Base-by-base conservation (phyloP, 1,139 yeast species). In the Geotrichum carabidarum region DNA sequence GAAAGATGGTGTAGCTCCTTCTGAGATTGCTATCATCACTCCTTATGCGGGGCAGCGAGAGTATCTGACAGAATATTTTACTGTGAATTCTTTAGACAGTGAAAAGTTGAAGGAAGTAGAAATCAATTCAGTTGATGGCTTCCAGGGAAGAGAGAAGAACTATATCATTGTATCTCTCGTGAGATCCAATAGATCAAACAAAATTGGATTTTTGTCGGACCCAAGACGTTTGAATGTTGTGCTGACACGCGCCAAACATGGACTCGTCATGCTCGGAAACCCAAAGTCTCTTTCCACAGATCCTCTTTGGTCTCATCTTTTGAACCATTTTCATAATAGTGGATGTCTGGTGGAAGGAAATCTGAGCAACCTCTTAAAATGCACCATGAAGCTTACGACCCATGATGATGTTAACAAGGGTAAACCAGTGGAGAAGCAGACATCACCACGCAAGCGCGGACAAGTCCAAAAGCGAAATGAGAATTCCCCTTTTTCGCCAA, bases 41-140 rank as follows among this genome's bases (percentile, higher is more conserved):
- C 97, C 98, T 0, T 91, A 91, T 69, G 96, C 89, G 69, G 97
- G 96, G 36, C 98, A 91, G 72, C 76, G 96, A 60, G 88, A 94
- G 0, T 90, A 85, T 66, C 75, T 90, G 56, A 78, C 82, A 12
- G 93, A 85, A 64, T 86, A 86, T 68, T 82, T 91, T 90, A 79
- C 81, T 62, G 71, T 83, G 74, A 83, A 84, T 64, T 86, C 93
- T 22, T 74, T 87, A 1, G 67, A 86, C 66, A 70, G 75, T 31
- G 81, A 81, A 62, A 84, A 83, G 1, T 71, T 81, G 48, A 89
- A 89, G 68, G 82, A 80, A 51, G 86, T 91, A 48, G 98, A 91
- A 71, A 91, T 91, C 34, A 89, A 94, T 14, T 85, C 95, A 45
- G 96, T 91, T 38, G 97, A 91, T 72, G 95, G 96, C 1, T 91